These are phyloP conservation scores for Cladophialophora yegresii DNA, from an alignment of 2,329 filamentous ascomycete species.

Conservation along the genomic window DNA sequence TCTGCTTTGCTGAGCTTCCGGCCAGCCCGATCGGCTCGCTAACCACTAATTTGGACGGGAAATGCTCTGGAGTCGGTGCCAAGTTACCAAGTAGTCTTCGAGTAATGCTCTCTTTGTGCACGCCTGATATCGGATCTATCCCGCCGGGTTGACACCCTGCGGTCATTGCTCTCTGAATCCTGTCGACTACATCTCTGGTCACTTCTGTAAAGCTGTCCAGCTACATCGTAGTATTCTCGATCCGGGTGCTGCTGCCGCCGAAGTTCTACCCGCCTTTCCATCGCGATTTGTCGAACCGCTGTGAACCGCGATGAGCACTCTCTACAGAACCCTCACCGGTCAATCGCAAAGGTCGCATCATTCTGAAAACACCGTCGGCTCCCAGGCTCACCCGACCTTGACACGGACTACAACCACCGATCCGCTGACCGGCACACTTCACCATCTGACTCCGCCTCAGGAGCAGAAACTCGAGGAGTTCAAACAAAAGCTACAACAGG, in stretches of 20 bases:
- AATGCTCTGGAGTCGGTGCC: constrained; percentile 5
- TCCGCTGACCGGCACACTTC: constrained; percentile 65
- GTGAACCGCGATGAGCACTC: constrained; percentile 24
- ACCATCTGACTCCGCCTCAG: constrained; percentile 72
- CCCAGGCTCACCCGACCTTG: constrained; percentile 20
- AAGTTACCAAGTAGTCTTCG: too few species aligned
- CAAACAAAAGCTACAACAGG: constrained; percentile 67
- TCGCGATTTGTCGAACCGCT: neutral
- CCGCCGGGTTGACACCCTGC: neutral
- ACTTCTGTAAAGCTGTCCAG: neutral
- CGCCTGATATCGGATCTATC: constrained; percentile 12
- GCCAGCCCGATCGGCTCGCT: constrained; percentile 13
- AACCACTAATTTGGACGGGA: constrained; percentile 2
- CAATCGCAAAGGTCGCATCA: constrained; percentile 36
- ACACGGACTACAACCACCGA: constrained; percentile 35
- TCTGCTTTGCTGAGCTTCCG: constrained; percentile 8
- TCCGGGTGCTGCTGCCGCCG: neutral
- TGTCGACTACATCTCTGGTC: neutral
- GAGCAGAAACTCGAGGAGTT: constrained; percentile 68
- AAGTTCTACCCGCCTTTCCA: neutral
- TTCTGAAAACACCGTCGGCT: constrained; percentile 27
- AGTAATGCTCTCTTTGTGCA: constrained; percentile 12
- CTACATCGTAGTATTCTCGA: neutral
- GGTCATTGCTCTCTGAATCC: neutral
- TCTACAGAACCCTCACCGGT: constrained; percentile 36